Evolutionary conservation across 169 alveolate species (phyloP).

Genomic region (Babesia bovis): DNA sequence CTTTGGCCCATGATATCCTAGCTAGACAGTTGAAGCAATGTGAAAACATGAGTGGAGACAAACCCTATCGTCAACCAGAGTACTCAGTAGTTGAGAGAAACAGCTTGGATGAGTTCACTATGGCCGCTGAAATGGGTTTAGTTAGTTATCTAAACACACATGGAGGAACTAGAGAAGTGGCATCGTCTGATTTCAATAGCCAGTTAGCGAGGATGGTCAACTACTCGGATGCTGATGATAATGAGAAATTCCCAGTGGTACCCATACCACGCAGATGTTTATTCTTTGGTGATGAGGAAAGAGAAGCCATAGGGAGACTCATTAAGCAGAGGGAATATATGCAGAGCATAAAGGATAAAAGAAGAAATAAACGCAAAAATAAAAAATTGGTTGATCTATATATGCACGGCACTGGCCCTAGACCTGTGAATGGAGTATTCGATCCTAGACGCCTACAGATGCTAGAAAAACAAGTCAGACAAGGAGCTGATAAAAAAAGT

Average conservation of each 20-base stretch:
- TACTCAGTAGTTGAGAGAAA: conserved; percentile 59
- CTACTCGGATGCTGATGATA: conserved; percentile 36
- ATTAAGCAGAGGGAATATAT: conserved; percentile 65
- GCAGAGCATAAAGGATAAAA: conserved; percentile 11
- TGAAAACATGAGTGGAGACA: conserved; percentile 8
- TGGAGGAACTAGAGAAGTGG: conserved; percentile 48
- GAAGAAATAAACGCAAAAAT: conserved; percentile 24
- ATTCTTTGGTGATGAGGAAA: conserved; percentile 62
- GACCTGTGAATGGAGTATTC: conserved; percentile 58
- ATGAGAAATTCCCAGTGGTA: conserved; percentile 33
- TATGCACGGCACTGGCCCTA: conserved; percentile 70
- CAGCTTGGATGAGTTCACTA: conserved; percentile 54
- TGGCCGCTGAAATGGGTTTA: conserved; percentile 52
- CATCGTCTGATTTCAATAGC: conserved; percentile 35
- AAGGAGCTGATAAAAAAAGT: neutral
- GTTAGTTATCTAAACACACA: conserved; percentile 18
- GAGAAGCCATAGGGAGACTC: conserved; percentile 54
- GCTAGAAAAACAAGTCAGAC: neutral
- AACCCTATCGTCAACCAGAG: conserved; percentile 25
- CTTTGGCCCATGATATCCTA: conserved; percentile 66
- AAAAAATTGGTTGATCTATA: conserved; percentile 68
- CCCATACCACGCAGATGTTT: conserved; percentile 68
- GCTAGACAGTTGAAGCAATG: conserved; percentile 35
- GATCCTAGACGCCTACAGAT: conserved; percentile 13
- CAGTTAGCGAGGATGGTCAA: conserved; percentile 38